Percentiles rank a stretch among this genome's conserved stretches.
phyloP scores from a whole-genome alignment of 257 asterid species.

The Plantago major region DNA sequence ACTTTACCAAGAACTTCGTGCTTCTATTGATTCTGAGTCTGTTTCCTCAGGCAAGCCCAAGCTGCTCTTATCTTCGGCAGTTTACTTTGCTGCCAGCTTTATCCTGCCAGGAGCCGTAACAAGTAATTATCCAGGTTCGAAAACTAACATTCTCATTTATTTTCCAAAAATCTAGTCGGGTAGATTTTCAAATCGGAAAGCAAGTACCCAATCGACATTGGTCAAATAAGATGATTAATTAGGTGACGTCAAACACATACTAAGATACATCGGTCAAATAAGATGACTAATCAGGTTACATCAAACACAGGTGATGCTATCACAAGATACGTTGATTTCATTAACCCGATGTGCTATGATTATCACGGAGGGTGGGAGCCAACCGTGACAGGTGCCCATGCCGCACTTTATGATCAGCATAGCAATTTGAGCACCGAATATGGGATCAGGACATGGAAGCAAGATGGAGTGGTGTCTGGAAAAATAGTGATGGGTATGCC shows the following conservation, averaged over 20 bases:
- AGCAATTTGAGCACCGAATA: constrained; percentile 55
- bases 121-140: constrained; percentile 24
- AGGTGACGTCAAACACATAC: background rate
- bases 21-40: constrained; percentile 23
- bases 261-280: background rate
- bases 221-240: background rate
- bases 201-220: too few relatives aligned
- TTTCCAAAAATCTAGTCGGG: background rate
- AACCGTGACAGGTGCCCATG: constrained; percentile 40
- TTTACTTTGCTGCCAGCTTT: constrained; percentile 29
- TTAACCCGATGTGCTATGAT: constrained; percentile 43
- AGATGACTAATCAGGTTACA: background rate
- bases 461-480: constrained; percentile 19
- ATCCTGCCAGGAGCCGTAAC: constrained; percentile 6
- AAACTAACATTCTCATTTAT: background rate
- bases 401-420: constrained; percentile 39
- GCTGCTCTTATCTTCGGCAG: constrained; percentile 35
- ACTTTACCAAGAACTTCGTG: constrained; percentile 33
- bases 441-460: constrained; percentile 57
- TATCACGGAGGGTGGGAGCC: constrained; percentile 57
- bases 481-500: constrained; percentile 65
- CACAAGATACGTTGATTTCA: constrained; percentile 31
- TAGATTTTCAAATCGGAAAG: too few relatives aligned
- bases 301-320: constrained; percentile 14
- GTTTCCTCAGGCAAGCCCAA: constrained; percentile 21